Conservation (phyloP, 768 basidiomycete genomes). For the Boletus insuetus region DNA sequence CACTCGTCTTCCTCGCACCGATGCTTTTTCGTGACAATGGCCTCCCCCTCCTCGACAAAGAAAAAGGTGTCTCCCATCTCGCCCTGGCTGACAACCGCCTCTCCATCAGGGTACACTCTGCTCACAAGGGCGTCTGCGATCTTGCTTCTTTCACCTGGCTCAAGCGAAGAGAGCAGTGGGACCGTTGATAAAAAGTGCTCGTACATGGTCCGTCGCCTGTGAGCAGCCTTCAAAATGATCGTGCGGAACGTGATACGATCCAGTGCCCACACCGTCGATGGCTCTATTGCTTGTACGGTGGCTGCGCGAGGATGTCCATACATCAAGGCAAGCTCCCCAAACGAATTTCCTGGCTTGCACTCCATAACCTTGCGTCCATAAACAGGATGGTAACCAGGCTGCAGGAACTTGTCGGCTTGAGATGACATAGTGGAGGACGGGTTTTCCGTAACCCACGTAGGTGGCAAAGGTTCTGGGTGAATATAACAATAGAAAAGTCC, state of each 20-base stretch:
- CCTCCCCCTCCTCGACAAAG: constrained; percentile 94
- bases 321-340: constrained; percentile 97
- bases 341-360: constrained; percentile 80
- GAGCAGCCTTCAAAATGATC: constrained; percentile 91
- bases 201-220: constrained; percentile 91
- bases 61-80: constrained; percentile 98
- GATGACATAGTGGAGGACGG: constrained; percentile 36
- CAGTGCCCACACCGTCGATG: constrained; percentile 88
- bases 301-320: constrained; percentile 96
- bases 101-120: constrained; percentile 75
- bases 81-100: constrained; percentile 86
- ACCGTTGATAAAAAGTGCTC: constrained; percentile 94
- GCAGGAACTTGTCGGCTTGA: constrained; percentile 54
- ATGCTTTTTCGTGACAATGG: constrained; percentile 77
- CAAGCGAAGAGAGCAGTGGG: constrained; percentile 80
- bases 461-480: constrained; percentile 62
- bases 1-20: constrained; percentile 54
- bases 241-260: constrained; percentile 98
- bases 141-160: constrained; percentile 89
- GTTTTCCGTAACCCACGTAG: constrained; percentile 51
- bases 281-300: constrained; percentile 81
- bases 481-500: constrained; percentile 85
- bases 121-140: constrained; percentile 94
- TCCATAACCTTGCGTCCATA: constrained; percentile 83
- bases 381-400: constrained; percentile 63